Base-by-base conservation (phyloP, 139 green algal species). In the Chlorokybus atmophyticus region DNA sequence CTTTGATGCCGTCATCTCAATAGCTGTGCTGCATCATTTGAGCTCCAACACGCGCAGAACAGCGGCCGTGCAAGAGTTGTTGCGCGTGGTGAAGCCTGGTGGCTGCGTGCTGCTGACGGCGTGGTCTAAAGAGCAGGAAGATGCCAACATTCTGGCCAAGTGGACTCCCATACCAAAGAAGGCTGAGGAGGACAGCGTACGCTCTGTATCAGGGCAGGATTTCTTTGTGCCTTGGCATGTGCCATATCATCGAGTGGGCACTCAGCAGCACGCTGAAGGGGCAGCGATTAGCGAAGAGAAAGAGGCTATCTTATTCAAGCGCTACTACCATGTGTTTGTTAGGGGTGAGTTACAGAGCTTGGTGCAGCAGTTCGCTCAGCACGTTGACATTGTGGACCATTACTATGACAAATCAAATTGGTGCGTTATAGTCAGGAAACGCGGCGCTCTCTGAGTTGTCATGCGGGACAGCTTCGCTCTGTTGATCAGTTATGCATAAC, bases 151-250 rank as follows among this genome's bases (percentile, higher is more conserved):
- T 25, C 38, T 95, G 7, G 39, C 67, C n/a, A 93, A 90, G 70
- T 97, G 89, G 89, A 68, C 69, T 26, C 59, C 71, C 28, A 59
- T 87, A n/a, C 50, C 48, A 41, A 54, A n/a, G 28, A 56, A 47
- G 29, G 31, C 38, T 4, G 4, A 1, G 27, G 42, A 73, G 55
- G 59, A 63, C 17, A 54, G 29, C n/a, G 39, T 21, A 19, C 21
- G n/a, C n/a, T n/a, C n/a, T n/a, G n/a, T n/a, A 27, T 23, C 29
- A 41, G 25, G 7, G 4, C 3, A 40, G 60, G 90, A 97, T 52
- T 96, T 87, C 71, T 82, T 98, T 59, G 90, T 98, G 28, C 90
- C 90, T 1, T 97, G 90, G 90, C 85, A 97, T 69, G 30, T 97
- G 49, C 88, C 90, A 0, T 84, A 91, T 32, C 85, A 95, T 67